Evolutionary conservation across 352 stramenopile species (phyloP).

Genomic region (Sclerospora graminicola): DNA sequence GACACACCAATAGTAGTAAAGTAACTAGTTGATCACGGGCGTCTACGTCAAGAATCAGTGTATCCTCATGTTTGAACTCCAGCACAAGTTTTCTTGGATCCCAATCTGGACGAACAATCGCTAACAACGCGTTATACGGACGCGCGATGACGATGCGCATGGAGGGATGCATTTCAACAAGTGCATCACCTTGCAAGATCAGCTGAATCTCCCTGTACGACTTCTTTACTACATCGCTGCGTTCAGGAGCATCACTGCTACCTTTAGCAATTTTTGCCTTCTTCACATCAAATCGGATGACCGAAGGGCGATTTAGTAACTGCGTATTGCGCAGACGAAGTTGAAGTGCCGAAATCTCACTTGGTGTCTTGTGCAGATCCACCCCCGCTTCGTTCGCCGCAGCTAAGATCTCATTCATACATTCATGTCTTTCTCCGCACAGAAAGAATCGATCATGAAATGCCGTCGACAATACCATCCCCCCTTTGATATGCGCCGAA

Average conservation of each 20-base stretch:
- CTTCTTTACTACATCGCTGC: conserved; percentile 23
- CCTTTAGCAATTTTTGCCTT: conserved; percentile 17
- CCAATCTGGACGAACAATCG: conserved; percentile 44
- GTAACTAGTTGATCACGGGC: conserved; percentile 54
- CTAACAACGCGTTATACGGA: conserved; percentile 40
- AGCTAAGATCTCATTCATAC: conserved; percentile 42
- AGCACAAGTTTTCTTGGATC: conserved; percentile 46
- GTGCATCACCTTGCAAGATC: conserved; percentile 41
- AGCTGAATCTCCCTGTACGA: conserved; percentile 46
- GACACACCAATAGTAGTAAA: conserved; percentile 45
- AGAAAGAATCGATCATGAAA: conserved; percentile 67
- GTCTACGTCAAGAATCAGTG: conserved; percentile 40
- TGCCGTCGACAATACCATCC: conserved; percentile 44
- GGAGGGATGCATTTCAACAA: conserved; percentile 59
- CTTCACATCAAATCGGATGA: conserved; percentile 60
- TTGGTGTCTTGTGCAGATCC: conserved; percentile 25
- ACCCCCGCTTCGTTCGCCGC: conserved; percentile 38
- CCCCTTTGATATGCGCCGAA: conserved; percentile 35
- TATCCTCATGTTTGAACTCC: conserved; percentile 55
- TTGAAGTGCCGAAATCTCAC: conserved; percentile 33
- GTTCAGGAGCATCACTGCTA: conserved; percentile 10
- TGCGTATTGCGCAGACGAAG: conserved; percentile 51
- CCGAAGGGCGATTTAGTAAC: conserved; percentile 38
- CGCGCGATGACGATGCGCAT: conserved; percentile 43
- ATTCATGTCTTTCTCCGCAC: conserved; percentile 44